Conservation (phyloP, 192 early-diverging fungal species). For the Dimargaris xerosporica region DNA sequence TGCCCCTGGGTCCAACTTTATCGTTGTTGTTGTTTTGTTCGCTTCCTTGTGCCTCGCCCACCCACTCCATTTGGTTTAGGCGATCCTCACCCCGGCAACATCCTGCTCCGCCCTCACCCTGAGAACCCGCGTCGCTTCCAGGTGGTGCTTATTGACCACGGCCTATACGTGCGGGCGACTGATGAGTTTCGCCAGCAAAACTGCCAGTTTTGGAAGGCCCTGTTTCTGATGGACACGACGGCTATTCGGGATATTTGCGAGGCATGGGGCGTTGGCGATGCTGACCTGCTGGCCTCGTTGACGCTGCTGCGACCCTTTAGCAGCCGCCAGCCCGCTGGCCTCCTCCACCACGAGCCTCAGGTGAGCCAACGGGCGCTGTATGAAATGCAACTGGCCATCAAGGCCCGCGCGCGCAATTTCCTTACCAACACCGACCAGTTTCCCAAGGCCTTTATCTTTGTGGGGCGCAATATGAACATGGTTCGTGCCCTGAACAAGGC, state of each 20-base stretch:
- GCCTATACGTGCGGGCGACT: conserved; percentile 70
- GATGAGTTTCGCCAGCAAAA: conserved; percentile 58
- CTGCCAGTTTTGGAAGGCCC: conserved; percentile 68
- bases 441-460: conserved; percentile 81
- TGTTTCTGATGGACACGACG: conserved; percentile 55
- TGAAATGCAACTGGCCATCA: conserved; percentile 56
- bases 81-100: conserved; percentile 76
- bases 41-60: background rate
- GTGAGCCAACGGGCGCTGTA: conserved; percentile 23
- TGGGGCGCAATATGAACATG: conserved; percentile 77
- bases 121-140: conserved; percentile 30
- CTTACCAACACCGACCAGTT: conserved; percentile 49
- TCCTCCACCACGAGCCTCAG: background rate
- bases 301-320: conserved; percentile 24
- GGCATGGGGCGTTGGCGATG: conserved; percentile 46
- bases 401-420: conserved; percentile 54
- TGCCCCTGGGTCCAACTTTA: too few relatives aligned
- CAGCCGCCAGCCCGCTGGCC: conserved; percentile 9
- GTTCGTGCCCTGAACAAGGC: conserved; percentile 72
- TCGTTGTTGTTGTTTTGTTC: too few relatives aligned
- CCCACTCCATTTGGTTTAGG: conserved; percentile 10
- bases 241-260: conserved; percentile 44
- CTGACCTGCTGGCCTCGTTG: conserved; percentile 24
- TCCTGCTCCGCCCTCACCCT: conserved; percentile 60
- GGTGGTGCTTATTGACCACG: conserved; percentile 81